Evolutionary conservation across 345 rosid species (phyloP), one percentile per base, ranked within the genome.

Genomic region (Clausena lansium): DNA sequence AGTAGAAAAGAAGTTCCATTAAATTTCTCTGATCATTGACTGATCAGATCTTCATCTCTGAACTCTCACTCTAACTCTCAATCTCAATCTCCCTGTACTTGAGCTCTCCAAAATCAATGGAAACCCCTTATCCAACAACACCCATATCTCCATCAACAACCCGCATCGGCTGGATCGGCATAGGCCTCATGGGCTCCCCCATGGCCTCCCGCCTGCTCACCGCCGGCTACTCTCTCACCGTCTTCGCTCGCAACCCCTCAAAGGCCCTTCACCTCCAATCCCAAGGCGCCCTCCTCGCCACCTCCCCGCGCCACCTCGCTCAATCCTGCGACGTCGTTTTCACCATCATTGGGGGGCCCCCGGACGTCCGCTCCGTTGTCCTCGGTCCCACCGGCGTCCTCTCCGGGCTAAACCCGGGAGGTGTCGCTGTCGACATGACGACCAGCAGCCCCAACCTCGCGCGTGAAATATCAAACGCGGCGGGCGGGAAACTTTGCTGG

Each of bases 131-230:
- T 79, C 89, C 91, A 39, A 72, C 90, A 39, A 74, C 82, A 38
- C 88, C 90, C 84, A 83, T 89, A 25, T 74, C 54, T 24, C 88
- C 92, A 7, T 27, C 89, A 4, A 75, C 72, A 70, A 90, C 95
- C 33, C 90, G 91, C 52, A 78, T 93, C 55, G 98, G 98, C 36
- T 95, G 97, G 94, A 92, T 92, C 39, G 97, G 97, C 28, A 87
- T 92, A 78, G 98, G 98, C 32, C 85, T 92, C 1, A 93, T 92
- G 97, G 98, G 98, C 35, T 88, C 90, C 1, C 89, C 97, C 27
- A 92, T 92, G 95, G 98, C 91, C n/a, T 75, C 94, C 28, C 97
- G 88, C 81, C 82, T 95, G 76, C 87, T 93, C 77, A 70, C 91
- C 15, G 90, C 93, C 25, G 94, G 97, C 66, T 93, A 91, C 81